Conservation (phyloP, 345 rosid genomes). For the Populus alba region DNA sequence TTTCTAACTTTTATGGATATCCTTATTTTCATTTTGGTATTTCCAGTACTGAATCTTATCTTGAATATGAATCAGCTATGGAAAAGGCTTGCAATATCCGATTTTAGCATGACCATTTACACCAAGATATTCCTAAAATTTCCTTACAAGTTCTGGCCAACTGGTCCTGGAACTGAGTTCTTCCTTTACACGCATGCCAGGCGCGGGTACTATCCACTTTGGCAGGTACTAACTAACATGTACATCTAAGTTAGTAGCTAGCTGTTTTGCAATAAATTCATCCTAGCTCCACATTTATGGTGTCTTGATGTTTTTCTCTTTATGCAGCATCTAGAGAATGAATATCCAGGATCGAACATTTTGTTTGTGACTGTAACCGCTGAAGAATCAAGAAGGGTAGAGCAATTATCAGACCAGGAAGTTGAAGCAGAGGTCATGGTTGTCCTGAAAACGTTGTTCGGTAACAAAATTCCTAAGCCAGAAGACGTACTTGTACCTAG, state of each 20-base stretch:
- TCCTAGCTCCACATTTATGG: neutral
- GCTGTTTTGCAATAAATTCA: neutral
- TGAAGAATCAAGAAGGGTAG: slow-evolving; percentile 29
- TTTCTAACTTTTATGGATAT: neutral
- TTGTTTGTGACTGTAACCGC: slow-evolving; percentile 21
- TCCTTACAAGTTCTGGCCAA: slow-evolving; percentile 33
- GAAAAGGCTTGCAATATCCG: slow-evolving; percentile 29
- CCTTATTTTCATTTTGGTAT: neutral
- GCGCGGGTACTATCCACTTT: slow-evolving; percentile 28
- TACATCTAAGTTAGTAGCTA: no score
- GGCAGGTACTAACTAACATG: slow-evolving; percentile 18
- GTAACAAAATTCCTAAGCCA: slow-evolving; percentile 21
- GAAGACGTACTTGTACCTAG: slow-evolving; percentile 25
- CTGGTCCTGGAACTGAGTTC: slow-evolving; percentile 34
- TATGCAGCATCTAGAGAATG: slow-evolving; percentile 31
- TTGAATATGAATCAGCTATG: slow-evolving; percentile 21
- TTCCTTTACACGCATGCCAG: slow-evolving; percentile 20
- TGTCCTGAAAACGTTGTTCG: slow-evolving; percentile 23
- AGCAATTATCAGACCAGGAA: slow-evolving; percentile 17
- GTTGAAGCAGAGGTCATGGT: slow-evolving; percentile 22
- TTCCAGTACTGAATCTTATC: neutral
- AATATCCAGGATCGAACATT: slow-evolving; percentile 28
- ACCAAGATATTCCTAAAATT: slow-evolving; percentile 38
- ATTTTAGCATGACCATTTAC: slow-evolving; percentile 30
- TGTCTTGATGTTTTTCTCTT: neutral